Conservation (phyloP, 2,329 filamentous ascomycete genomes). For the Trichoderma atroviride region DNA sequence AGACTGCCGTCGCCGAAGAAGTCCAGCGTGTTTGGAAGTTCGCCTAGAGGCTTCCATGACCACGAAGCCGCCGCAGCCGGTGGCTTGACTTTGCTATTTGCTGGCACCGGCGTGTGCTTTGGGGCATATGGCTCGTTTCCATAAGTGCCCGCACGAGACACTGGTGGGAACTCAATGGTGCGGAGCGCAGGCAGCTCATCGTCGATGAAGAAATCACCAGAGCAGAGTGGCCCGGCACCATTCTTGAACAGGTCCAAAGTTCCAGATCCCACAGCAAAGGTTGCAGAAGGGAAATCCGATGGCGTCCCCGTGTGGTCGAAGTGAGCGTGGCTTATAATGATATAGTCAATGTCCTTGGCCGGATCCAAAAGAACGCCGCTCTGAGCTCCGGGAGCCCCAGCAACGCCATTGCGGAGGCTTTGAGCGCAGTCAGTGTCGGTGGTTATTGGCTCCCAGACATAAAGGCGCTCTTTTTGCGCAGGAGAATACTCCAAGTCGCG, state of each 20-base stretch:
- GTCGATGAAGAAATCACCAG: background rate
- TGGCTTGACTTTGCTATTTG: slow-evolving; percentile 3
- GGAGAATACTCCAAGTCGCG: slow-evolving; percentile 8
- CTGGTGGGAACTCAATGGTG: slow-evolving; percentile 13
- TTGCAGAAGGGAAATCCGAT: slow-evolving; percentile 16
- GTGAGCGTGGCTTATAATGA: slow-evolving; percentile 18
- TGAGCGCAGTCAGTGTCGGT: slow-evolving; percentile 8
- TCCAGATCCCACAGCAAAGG: slow-evolving; percentile 16
- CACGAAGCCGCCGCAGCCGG: background rate
- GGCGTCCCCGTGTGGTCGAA: slow-evolving; percentile 15
- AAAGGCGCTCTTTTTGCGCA: background rate
- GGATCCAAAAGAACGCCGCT: slow-evolving; percentile 16
- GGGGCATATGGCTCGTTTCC: slow-evolving; percentile 14
- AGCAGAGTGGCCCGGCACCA: slow-evolving; percentile 3
- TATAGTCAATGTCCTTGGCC: slow-evolving; percentile 9
- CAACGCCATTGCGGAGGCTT: background rate
- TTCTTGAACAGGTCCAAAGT: slow-evolving; percentile 4
- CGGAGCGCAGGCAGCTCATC: slow-evolving; percentile 8
- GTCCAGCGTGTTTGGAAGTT: background rate
- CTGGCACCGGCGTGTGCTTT: background rate
- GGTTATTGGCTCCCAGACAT: background rate
- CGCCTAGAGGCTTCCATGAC: slow-evolving; percentile 3
- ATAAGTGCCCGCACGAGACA: background rate
- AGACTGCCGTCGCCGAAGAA: slow-evolving; percentile 21
- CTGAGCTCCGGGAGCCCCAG: background rate